Base-by-base conservation (phyloP, 768 basidiomycete genomes). In the Calocybe indica region DNA sequence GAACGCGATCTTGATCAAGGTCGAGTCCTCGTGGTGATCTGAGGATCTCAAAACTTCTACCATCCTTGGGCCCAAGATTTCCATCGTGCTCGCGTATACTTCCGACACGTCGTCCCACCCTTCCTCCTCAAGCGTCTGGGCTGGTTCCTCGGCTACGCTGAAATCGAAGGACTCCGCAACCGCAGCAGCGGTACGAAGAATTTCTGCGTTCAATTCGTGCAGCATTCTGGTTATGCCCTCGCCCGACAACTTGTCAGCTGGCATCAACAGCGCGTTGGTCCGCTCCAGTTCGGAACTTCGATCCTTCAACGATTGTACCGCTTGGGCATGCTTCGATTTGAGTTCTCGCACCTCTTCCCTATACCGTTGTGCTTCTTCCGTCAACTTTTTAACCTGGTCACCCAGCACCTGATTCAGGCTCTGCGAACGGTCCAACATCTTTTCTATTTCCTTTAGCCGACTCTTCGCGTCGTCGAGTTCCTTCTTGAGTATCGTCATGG, bases 1-100 rank as follows among this genome's bases (percentile, higher is more conserved):
- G 50, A 78, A 61, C 5, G 73, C 74, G 38, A 75, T 66, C 39
- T 72, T 71, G 22, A 76, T 58, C 33, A 73, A 49, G 22, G 67
- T 65, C 5, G 69, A 65, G 49, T 75, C 72, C 44, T 67, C 59
- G 48, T 64, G 62, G 49, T 73, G 72, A 40, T 69, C 66, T 5
- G 66, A 60, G 11, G 55, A 51, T 53, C 60, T 65, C 22, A 76
- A 55, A 51, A 74, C 49, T 33, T 67, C 66, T 28, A 71, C 66
- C 67, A 75, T 64, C 31, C 63, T 59, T 6, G 57, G 49, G 7
- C 66, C 66, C 11, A 63, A 45, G 29, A 62, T 59, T 29, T 65
- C 62, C 14, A 52, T 58, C 28, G 61, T 57, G 37, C 61, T 62
- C 11, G 58, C 56, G 49, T 60, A 51, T 1, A 58, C 59, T 46